phyloP scores from a whole-genome alignment of 805 yeast species.

The Candida nonsorbophila region DNA sequence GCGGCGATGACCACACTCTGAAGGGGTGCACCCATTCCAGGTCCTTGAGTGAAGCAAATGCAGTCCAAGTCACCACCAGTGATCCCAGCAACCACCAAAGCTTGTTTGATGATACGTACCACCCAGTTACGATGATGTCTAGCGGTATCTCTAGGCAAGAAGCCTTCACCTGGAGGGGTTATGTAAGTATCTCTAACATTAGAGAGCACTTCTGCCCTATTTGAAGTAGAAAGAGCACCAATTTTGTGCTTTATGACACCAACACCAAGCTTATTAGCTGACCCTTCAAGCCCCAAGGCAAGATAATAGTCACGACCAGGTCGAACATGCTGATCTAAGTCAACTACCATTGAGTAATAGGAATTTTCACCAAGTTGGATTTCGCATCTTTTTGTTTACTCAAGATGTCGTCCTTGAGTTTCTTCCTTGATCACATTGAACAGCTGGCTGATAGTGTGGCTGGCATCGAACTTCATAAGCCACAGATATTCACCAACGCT shows the following conservation, averaged over 20 bases:
- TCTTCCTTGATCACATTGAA: constrained; percentile 27
- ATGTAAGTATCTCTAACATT: constrained; percentile 92
- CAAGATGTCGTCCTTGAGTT: constrained; percentile 10
- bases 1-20: constrained; percentile 93
- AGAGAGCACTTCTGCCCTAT: constrained; percentile 73
- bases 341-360: constrained; percentile 27
- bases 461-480: constrained; percentile 43
- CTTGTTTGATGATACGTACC: constrained; percentile 63
- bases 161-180: constrained; percentile 98
- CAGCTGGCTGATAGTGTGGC: constrained; percentile 36
- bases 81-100: constrained; percentile 60
- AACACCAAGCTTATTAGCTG: constrained; percentile 94
- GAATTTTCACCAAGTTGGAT: too few species aligned
- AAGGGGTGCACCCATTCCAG: constrained; percentile 99
- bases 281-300: constrained; percentile 93
- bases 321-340: constrained; percentile 40
- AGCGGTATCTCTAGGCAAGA: constrained; percentile 93
- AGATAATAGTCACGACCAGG: constrained; percentile 48
- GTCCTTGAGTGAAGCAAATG: constrained; percentile 95
- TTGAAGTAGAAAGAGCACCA: constrained; percentile 51
- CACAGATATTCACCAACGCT: constrained; percentile 66
- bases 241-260: constrained; percentile 77
- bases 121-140: constrained; percentile 96
- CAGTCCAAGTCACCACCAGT: constrained; percentile 55
- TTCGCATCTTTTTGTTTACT: too few species aligned